Percentiles rank a stretch among this genome's conserved stretches.
Evolutionary conservation across 495 filamentous ascomycete species (phyloP).

Genomic region (Penicillium longicatenatum): DNA sequence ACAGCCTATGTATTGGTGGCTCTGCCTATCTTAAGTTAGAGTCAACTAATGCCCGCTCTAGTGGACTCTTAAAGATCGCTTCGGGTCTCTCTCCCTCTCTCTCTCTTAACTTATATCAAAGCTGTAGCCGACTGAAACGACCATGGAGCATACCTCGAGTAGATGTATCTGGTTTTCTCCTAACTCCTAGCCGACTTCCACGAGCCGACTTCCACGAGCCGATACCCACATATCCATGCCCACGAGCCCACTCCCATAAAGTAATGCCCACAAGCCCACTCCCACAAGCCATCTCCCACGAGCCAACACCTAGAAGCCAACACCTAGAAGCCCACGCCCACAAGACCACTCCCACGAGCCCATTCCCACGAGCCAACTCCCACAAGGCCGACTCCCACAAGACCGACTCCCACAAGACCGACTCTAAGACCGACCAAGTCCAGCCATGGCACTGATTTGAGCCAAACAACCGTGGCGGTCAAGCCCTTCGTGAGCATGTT

Average conservation of each 20-base stretch:
- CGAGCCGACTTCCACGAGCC: background rate
- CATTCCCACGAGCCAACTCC: background rate
- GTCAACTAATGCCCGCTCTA: conserved; percentile 1
- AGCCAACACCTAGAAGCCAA: background rate
- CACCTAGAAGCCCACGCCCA: background rate
- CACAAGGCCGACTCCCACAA: background rate
- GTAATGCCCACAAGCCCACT: background rate
- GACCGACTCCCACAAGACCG: background rate
- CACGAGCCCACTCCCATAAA: background rate
- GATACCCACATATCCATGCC: background rate
- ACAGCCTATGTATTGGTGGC: background rate
- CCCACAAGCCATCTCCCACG: background rate
- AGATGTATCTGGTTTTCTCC: background rate
- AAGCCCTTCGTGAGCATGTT: background rate
- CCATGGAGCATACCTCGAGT: conserved; percentile 2
- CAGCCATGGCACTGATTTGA: background rate
- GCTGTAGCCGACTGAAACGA: background rate
- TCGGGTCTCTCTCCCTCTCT: background rate
- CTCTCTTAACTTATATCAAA: background rate
- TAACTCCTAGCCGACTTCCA: background rate
- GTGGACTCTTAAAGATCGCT: conserved; percentile 1
- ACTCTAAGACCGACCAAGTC: background rate
- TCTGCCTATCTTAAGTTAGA: background rate
- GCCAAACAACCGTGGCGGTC: background rate
- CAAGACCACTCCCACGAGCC: background rate